A percentile compares a stretch with the other conserved stretches of the same genome.
Evolutionary conservation across 2,329 filamentous ascomycete genomes (phyloP).

Genomic region (Calonectria honghensis): DNA sequence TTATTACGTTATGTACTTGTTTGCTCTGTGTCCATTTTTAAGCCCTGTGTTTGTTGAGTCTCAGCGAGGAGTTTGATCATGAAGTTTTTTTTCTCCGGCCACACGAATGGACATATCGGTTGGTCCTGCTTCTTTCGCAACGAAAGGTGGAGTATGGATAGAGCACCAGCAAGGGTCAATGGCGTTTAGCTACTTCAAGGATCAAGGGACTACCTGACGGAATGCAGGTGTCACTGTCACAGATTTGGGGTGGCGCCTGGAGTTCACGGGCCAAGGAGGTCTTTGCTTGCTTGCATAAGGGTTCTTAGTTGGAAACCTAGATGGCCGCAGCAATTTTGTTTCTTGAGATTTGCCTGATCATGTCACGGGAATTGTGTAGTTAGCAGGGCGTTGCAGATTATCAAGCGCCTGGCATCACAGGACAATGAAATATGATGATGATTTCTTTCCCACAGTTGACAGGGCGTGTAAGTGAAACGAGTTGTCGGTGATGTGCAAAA

Average conservation of each 20-base stretch:
- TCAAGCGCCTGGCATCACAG: background rate
- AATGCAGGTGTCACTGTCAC: slow-evolving; percentile 29
- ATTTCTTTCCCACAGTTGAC: background rate
- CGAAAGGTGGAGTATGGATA: slow-evolving; percentile 21
- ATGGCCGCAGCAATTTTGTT: background rate
- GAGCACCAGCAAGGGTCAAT: slow-evolving; percentile 21
- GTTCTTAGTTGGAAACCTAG: background rate
- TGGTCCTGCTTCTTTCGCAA: slow-evolving; percentile 9
- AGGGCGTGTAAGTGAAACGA: slow-evolving; percentile 10
- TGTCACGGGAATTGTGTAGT: background rate
- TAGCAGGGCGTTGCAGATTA: slow-evolving; percentile 3
- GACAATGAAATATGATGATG: background rate
- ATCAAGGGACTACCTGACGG: slow-evolving; percentile 1
- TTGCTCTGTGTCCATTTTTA: background rate
- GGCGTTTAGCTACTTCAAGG: slow-evolving; percentile 15
- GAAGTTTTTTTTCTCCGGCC: background rate
- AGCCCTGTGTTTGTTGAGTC: background rate
- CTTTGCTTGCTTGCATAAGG: background rate
- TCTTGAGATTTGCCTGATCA: background rate
- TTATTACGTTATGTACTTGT: background rate
- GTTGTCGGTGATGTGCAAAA: background rate
- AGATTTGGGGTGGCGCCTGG: slow-evolving; percentile 3
- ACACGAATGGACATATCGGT: background rate
- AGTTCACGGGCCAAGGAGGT: slow-evolving; percentile 10
- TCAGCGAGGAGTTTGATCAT: slow-evolving; percentile 15